phyloP scores from a whole-genome alignment of 257 asterid genomes.

The Vinca minor region DNA sequence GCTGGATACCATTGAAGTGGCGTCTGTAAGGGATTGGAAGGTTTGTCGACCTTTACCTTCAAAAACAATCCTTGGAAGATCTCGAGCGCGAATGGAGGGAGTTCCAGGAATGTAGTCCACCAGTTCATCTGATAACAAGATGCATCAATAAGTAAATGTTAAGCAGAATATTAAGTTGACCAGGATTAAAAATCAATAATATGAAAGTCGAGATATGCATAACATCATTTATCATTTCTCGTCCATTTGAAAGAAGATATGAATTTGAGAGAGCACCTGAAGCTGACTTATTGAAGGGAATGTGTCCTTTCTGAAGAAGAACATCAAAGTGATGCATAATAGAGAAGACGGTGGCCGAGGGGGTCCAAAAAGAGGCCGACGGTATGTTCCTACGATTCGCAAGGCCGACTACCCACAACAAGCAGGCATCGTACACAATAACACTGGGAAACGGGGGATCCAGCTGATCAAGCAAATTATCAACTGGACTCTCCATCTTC shows the following conservation, averaged over 20 bases:
- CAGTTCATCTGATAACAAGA: constrained; percentile 14
- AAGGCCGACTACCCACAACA: constrained; percentile 27
- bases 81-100: constrained; percentile 30
- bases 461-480: constrained; percentile 31
- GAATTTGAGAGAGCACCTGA: not conserved
- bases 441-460: constrained; percentile 28
- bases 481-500: constrained; percentile 48
- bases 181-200: too few species aligned
- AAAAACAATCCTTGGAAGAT: constrained; percentile 27
- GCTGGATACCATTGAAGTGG: constrained; percentile 11
- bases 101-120: constrained; percentile 51
- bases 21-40: constrained; percentile 5
- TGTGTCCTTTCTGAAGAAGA: constrained; percentile 26
- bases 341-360: constrained; percentile 46
- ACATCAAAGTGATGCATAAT: constrained; percentile 36
- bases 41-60: constrained; percentile 16
- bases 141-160: too few species aligned
- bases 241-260: too few species aligned
- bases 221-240: too few species aligned
- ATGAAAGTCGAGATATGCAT: too few species aligned
- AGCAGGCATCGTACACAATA: constrained; percentile 29
- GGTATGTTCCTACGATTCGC: constrained; percentile 47
- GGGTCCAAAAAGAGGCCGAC: constrained; percentile 45
- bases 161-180: too few species aligned
- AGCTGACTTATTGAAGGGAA: not conserved